Base-by-base conservation (phyloP, 2,329 filamentous ascomycete species). In the Monosporascus sp. region DNA sequence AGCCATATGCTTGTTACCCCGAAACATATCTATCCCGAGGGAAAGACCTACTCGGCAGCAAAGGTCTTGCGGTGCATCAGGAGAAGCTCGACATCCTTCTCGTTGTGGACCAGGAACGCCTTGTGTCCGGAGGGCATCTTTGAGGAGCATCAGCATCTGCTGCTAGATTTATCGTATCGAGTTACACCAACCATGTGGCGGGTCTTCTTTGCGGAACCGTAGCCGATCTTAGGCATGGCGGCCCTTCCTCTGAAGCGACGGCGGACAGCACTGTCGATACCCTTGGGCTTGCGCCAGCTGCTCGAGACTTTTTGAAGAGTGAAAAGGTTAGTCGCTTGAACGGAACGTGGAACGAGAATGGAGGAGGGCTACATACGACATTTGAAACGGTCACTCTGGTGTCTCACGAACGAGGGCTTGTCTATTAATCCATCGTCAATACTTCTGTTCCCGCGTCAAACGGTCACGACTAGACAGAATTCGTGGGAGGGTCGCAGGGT, bases 11-110 rank as follows among this genome's bases (percentile, higher is more conserved):
- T 58, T 59, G 61, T 79, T 34, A 34, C 2, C 31, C 4, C 5
- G 11, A 71, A 80, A 76, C 61, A 54, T 20, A 27, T 19, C 31
- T 53, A 50, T 45, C 20, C 26, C 20, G 27, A 17, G 20, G 53
- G 38, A 54, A 85, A 24, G 43, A 3, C 91, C 70, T 91, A 97
- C 92, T 99, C 94, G 75, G 94, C 94, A 75, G 94, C 94, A 81
- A 90, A 97, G 78, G 91, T 96, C 76, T 88, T 88, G 90, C 97
- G 97, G 89, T 99, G 94, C 94, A 99, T 99, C 71, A 99, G 84
- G 72, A 99, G 87, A 61, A 99, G 88, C 79, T 99, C 93, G 72
- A 99, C 87, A 69, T 99, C 94, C 76, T 87, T 85, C 78, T 85
- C 78, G 85, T 99, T 99, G 87, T 88, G 91, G 81, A 99, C 94